Evolutionary conservation across 2,329 filamentous ascomycete species (phyloP).

Genomic region (Fusarium incarnatum): DNA sequence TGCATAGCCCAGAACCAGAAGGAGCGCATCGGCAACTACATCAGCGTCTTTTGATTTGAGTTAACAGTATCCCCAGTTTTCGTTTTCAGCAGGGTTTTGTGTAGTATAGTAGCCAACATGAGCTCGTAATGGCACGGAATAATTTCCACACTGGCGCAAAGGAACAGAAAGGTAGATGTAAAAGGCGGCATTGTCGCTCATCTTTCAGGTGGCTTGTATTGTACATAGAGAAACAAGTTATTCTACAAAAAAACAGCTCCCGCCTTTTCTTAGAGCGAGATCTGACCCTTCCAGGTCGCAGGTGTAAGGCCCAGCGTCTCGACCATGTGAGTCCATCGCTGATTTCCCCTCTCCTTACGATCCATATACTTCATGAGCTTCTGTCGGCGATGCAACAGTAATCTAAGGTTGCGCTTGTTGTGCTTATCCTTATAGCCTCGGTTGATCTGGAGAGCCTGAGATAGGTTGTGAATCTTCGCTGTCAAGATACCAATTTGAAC

Average conservation of each 20-base stretch:
- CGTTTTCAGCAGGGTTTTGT: slow-evolving; percentile 51
- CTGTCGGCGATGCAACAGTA: slow-evolving; percentile 89
- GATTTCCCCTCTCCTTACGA: slow-evolving; percentile 88
- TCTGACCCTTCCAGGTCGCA: slow-evolving; percentile 91
- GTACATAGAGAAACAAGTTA: slow-evolving; percentile 62
- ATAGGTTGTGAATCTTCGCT: slow-evolving; percentile 87
- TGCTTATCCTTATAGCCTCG: slow-evolving; percentile 86
- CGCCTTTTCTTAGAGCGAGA: slow-evolving; percentile 57
- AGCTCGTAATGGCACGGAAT: slow-evolving; percentile 54
- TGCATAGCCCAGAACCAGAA: slow-evolving; percentile 99
- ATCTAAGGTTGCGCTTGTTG: slow-evolving; percentile 89
- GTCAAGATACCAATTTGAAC: slow-evolving; percentile 98
- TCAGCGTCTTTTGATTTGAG: slow-evolving; percentile 85
- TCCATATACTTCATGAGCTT: slow-evolving; percentile 89
- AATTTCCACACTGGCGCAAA: slow-evolving; percentile 50
- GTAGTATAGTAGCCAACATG: slow-evolving; percentile 58
- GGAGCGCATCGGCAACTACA: slow-evolving; percentile 98
- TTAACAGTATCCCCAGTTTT: slow-evolving; percentile 35
- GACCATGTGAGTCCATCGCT: slow-evolving; percentile 88
- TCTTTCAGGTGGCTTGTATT: slow-evolving; percentile 55
- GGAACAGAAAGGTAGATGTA: slow-evolving; percentile 45
- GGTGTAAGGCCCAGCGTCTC: slow-evolving; percentile 86
- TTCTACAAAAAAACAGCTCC: slow-evolving; percentile 55
- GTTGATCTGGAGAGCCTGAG: slow-evolving; percentile 74
- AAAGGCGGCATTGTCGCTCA: slow-evolving; percentile 44